phyloP scores from a whole-genome alignment of 257 asterid species.

The Petunia secreta region DNA sequence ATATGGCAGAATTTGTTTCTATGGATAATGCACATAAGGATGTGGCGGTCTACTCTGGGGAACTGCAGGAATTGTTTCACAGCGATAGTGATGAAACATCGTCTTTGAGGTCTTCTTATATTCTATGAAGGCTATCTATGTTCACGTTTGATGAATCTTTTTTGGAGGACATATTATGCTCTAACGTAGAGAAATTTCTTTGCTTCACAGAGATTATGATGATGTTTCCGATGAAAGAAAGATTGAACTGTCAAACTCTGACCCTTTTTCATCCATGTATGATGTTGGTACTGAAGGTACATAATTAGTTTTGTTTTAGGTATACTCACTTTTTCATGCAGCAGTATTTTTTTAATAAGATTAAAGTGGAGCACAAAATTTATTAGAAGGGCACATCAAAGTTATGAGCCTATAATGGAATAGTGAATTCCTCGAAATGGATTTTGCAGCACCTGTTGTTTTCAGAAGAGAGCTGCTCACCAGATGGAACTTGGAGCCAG shows the following conservation, averaged over 20 bases:
- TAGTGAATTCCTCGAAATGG: constrained; percentile 28
- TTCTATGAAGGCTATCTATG: constrained; percentile 25
- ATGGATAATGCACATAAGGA: constrained; percentile 45
- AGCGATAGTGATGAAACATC: constrained; percentile 43
- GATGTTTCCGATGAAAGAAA: constrained; percentile 25
- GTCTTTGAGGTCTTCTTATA: constrained; percentile 52
- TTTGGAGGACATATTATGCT: background rate
- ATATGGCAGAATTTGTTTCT: constrained; percentile 35
- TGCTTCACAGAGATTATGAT: constrained; percentile 22
- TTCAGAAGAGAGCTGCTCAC: constrained; percentile 61
- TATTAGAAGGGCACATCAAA: background rate
- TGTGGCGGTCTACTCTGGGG: constrained; percentile 33
- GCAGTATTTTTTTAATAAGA: background rate
- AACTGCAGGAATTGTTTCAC: constrained; percentile 36
- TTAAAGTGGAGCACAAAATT: background rate
- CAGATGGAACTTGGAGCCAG: constrained; percentile 56
- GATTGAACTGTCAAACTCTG: constrained; percentile 23
- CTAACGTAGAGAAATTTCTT: background rate
- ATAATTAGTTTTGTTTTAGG: constrained; percentile 3
- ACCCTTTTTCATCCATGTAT: background rate
- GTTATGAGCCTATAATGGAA: background rate
- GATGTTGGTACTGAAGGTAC: constrained; percentile 28
- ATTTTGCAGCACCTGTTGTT: constrained; percentile 50
- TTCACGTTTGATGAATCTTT: constrained; percentile 22
- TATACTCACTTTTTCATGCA: constrained; percentile 6